Evolutionary conservation across 306 rosid genomes (phyloP).

Genomic region (Vachellia pachyceras): DNA sequence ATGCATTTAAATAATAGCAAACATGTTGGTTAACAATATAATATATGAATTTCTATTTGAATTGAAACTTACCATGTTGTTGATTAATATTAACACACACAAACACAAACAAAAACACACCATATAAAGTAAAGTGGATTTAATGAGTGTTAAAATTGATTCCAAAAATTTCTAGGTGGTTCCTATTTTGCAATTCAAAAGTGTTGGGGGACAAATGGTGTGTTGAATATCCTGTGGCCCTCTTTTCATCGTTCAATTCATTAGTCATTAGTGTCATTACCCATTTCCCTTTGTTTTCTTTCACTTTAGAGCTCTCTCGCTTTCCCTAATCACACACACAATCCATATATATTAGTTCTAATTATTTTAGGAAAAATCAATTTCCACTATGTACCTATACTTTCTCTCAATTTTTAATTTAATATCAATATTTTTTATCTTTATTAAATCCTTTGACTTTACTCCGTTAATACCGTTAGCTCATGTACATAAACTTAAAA

Average conservation of each 20-base stretch:
- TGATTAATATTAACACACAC: background rate
- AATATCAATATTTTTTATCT: no score
- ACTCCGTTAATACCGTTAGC: no score
- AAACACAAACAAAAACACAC: no score
- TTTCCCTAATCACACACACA: background rate
- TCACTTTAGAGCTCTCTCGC: background rate
- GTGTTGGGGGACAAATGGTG: background rate
- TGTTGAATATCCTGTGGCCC: conserved; percentile 17
- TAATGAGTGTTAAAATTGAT: background rate
- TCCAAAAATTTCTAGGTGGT: background rate
- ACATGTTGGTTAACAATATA: background rate
- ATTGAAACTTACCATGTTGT: background rate
- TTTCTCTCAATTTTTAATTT: no score
- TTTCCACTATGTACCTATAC: no score
- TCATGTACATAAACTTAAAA: no score
- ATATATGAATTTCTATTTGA: background rate
- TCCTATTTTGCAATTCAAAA: background rate
- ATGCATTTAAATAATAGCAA: background rate
- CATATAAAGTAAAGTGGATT: no score
- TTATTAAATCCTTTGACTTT: no score
- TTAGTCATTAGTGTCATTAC: background rate
- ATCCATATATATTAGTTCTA: no score
- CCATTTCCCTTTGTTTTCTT: no score
- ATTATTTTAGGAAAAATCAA: no score
- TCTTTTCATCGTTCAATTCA: conserved; percentile 24